These are phyloP conservation scores for Colletotrichum sojae DNA, from an alignment of 2,329 filamentous ascomycete species.

Conservation along the genomic window DNA sequence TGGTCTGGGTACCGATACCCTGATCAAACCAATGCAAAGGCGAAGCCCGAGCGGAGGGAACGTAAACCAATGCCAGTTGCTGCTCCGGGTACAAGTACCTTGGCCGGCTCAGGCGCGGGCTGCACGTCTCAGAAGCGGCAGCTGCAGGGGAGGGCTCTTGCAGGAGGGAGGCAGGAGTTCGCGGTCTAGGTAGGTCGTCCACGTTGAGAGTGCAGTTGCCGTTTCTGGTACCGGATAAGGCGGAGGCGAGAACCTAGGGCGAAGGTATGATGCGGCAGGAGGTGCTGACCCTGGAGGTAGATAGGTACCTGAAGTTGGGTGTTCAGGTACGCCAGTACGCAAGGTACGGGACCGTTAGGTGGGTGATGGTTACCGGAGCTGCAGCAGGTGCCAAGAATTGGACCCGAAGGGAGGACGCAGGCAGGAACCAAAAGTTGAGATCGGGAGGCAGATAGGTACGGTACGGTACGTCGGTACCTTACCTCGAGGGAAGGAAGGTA, in stretches of 20 bases:
- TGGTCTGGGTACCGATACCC: too few species aligned
- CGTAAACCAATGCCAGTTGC: constrained; percentile 24
- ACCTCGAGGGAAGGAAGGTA: background rate
- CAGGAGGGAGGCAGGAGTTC: background rate
- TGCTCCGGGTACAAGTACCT: constrained; percentile 3
- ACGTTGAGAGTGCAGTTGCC: too few species aligned
- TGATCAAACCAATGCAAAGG: constrained; percentile 20
- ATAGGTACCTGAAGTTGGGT: too few species aligned
- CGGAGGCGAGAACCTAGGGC: too few species aligned
- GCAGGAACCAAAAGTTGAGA: too few species aligned
- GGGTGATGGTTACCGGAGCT: background rate
- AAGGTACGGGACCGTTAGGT: background rate
- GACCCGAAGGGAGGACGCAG: too few species aligned
- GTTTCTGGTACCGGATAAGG: too few species aligned
- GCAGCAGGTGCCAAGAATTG: too few species aligned
- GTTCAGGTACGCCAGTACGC: background rate
- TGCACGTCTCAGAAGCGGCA: constrained; percentile 20
- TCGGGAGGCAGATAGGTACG: background rate
- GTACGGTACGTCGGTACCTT: too few species aligned
- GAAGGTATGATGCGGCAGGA: too few species aligned
- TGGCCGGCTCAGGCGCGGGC: background rate
- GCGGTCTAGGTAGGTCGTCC: too few species aligned
- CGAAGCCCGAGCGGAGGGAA: constrained; percentile 32
- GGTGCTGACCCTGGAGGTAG: too few species aligned
- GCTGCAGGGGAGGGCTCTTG: constrained; percentile 12